These are phyloP conservation scores for Rugonectria rugulosa DNA, from an alignment of 2,329 filamentous ascomycete genomes.

Conservation along the genomic window DNA sequence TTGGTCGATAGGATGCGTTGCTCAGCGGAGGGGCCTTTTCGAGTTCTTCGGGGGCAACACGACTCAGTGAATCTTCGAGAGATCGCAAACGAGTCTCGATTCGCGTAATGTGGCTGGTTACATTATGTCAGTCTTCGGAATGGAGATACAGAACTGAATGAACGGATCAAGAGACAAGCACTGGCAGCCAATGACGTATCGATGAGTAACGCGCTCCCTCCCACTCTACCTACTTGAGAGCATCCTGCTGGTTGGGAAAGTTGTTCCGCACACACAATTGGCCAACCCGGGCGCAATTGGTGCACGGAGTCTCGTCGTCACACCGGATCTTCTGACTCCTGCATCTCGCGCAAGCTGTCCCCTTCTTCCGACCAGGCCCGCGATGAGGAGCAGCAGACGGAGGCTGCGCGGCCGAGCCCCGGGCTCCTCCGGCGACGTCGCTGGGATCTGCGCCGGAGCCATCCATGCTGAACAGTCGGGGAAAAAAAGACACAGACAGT, in stretches of 20 bases:
- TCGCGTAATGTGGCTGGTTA: slow-evolving; percentile 19
- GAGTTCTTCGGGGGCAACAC: slow-evolving; percentile 19
- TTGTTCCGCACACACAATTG: slow-evolving; percentile 39
- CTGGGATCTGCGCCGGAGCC: no score
- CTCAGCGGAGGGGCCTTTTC: slow-evolving; percentile 14
- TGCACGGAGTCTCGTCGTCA: slow-evolving; percentile 41
- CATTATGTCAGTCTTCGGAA: no score
- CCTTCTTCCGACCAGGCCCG: slow-evolving; percentile 34
- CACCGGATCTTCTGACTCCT: slow-evolving; percentile 45
- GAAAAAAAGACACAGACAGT: no score
- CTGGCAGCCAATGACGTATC: no score
- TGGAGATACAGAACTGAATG: no score
- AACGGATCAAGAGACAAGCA: no score
- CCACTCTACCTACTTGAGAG: slow-evolving; percentile 10
- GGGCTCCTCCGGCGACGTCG: no score
- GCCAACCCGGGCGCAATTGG: slow-evolving; percentile 40
- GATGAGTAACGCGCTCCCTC: no score
- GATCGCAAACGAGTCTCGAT: slow-evolving; percentile 18
- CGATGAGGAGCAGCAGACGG: no score
- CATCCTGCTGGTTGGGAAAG: slow-evolving; percentile 1
- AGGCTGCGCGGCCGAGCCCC: no score
- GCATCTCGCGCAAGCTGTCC: slow-evolving; percentile 43
- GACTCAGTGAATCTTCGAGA: slow-evolving; percentile 17
- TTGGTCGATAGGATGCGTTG: not conserved
- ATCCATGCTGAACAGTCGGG: no score